Base-by-base conservation (phyloP, 768 basidiomycete genomes). In the Rhodocollybia butyracea region DNA sequence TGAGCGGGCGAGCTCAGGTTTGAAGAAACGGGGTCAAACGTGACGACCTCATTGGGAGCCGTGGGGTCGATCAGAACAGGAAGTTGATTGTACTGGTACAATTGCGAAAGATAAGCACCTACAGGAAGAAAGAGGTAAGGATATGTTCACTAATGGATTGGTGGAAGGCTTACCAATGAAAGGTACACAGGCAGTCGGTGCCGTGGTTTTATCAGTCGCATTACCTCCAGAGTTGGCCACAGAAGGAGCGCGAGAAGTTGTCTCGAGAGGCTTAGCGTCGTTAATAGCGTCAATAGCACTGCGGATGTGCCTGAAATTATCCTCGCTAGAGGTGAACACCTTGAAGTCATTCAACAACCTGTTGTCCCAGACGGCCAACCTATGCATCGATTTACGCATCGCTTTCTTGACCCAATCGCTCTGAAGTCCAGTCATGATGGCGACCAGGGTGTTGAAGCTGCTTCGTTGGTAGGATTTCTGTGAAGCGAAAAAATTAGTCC, bases 61-160 rank as follows among this genome's bases (percentile, higher is more conserved):
- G 89, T 91, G 3, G 91, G 91, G 64, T 94, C 91, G 57, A 94
- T 85, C 41, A 92, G 70, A 59, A 91, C 88, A 1, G 91, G 91
- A 2, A 94, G 76, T 58, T 76, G 79, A 68, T 78, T 82, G 59
- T 83, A 78, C 1, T 79, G 79, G 57, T 82, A 74, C 7, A 94
- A 73, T 61, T 88, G 87, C 2, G 88, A 81, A 5, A 94, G 76
- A 64, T 94, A 94, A 36, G 90, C 75, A 47, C 90, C 91, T 90
- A 57, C 19, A 54, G n/a, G n/a, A n/a, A n/a, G 54, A 63, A 27
- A 19, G 57, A 40, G 27, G 26, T 34, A 29, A 54, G 32, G 52
- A 34, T 53, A 22, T 58, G 26, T 17, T 17, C n/a, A 55, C 8
- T 15, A 40, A 50, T 29, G 2, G 24, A 52, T 19, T 31, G 42